Evolutionary conservation across 2,329 filamentous ascomycete species (phyloP).

Genomic region (Phialocephala sp.): DNA sequence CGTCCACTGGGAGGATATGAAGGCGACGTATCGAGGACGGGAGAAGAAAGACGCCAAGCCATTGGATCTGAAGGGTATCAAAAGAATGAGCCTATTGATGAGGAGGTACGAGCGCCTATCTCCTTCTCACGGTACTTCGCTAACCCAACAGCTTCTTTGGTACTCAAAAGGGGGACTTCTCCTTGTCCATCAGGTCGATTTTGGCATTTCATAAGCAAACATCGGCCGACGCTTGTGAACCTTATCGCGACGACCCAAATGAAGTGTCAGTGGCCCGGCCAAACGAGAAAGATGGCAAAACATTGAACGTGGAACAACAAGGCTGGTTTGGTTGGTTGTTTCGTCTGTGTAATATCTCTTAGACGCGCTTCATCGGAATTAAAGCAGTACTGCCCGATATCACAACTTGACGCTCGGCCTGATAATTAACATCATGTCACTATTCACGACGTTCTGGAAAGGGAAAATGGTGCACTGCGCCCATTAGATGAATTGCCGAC

Average conservation of each 20-base stretch:
- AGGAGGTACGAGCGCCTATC: constrained; percentile 59
- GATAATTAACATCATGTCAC: neutral
- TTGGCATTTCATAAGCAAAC: constrained; percentile 47
- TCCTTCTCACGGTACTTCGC: constrained; percentile 19
- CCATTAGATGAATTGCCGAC: neutral
- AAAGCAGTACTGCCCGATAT: neutral
- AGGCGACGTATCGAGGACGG: constrained; percentile 75
- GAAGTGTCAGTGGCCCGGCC: neutral
- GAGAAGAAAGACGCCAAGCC: constrained; percentile 63
- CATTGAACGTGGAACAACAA: neutral
- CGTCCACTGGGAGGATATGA: constrained; percentile 69
- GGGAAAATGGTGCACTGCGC: neutral
- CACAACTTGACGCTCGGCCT: neutral
- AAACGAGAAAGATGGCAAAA: neutral
- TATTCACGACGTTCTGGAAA: neutral
- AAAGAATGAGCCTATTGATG: constrained; percentile 78
- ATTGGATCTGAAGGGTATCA: constrained; percentile 65
- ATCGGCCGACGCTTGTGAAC: constrained; percentile 7
- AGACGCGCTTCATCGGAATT: neutral
- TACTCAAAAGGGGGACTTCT: constrained; percentile 72
- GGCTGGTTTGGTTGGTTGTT: constrained; percentile 27
- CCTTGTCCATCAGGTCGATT: constrained; percentile 60
- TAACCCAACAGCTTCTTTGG: constrained; percentile 68
- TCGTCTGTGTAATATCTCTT: constrained; percentile 19
- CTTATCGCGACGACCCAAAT: constrained; percentile 31